Conservation (phyloP, 805 yeast species). For the Kazachstania kunashirensis region DNA sequence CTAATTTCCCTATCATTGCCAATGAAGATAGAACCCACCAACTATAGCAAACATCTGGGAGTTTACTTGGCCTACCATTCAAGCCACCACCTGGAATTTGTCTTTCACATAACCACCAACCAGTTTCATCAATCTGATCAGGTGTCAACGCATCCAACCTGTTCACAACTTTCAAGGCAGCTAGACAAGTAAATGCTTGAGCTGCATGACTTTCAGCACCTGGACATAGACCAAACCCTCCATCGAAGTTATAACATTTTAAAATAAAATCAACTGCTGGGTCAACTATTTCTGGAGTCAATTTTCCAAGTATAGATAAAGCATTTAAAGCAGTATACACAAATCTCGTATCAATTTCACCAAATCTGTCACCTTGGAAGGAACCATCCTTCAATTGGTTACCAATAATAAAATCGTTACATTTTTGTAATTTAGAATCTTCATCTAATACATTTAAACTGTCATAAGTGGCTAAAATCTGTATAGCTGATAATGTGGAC, state of each 20-base stretch:
- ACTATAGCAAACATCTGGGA: constrained; percentile 95
- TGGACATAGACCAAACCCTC: constrained; percentile 88
- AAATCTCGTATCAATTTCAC: constrained; percentile 89
- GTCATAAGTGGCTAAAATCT: constrained; percentile 60
- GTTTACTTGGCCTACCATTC: constrained; percentile 91
- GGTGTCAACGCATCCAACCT: constrained; percentile 39
- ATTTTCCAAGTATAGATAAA: constrained; percentile 55
- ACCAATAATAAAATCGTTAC: constrained; percentile 32
- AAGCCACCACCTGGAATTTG: constrained; percentile 82
- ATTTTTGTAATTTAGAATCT: constrained; percentile 22
- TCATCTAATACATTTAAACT: constrained; percentile 37
- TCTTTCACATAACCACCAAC: constrained; percentile 87
- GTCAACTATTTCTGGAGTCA: constrained; percentile 46
- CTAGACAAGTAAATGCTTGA: constrained; percentile 80
- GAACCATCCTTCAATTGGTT: constrained; percentile 48
- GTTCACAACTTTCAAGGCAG: constrained; percentile 60
- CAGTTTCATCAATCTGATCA: constrained; percentile 38
- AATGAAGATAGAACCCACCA: constrained; percentile 93
- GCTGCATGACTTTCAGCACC: constrained; percentile 96
- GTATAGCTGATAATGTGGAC: constrained; percentile 80
- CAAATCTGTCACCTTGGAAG: constrained; percentile 82
- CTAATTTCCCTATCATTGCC: constrained; percentile 50
- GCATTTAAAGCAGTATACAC: constrained; percentile 73
- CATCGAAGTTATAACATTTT: constrained; percentile 82
- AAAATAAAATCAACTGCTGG: constrained; percentile 58